Conservation (phyloP, 164 flowering plant genomes). For the Cinnamomum chago region DNA sequence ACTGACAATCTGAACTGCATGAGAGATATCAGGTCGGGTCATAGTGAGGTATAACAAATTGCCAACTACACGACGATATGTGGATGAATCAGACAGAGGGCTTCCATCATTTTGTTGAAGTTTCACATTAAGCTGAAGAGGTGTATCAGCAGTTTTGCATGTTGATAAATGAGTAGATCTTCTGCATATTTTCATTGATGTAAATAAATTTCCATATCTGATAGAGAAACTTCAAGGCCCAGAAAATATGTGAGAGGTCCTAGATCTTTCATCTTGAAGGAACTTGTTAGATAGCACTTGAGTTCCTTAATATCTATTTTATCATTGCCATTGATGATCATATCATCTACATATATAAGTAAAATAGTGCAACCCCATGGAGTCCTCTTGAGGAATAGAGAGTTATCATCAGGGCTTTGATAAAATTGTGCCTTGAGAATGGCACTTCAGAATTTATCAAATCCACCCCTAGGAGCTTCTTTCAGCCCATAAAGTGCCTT, state of each 20-base stretch:
- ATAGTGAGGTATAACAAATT: not conserved
- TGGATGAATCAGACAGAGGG: not conserved
- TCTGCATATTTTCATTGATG: not conserved
- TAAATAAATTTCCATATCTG: not conserved
- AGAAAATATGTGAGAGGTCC: not conserved
- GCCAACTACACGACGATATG: not conserved
- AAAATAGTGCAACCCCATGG: not conserved
- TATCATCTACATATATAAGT: not conserved
- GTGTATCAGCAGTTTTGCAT: too few species aligned
- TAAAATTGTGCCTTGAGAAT: too few species aligned
- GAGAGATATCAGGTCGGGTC: not conserved
- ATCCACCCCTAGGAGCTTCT: not conserved
- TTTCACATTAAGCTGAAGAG: not conserved
- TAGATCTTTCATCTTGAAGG: not conserved
- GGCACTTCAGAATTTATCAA: not conserved
- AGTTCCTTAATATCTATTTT: not conserved
- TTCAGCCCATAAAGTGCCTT: too few species aligned
- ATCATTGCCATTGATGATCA: not conserved
- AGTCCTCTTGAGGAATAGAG: not conserved
- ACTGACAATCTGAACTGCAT: too few species aligned
- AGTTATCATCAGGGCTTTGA: not conserved
- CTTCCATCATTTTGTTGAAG: not conserved
- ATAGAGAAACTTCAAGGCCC: not conserved
- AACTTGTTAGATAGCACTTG: not conserved
- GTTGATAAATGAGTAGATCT: not conserved